Evolutionary conservation across 768 basidiomycete species (phyloP), one percentile per base, ranked within the genome.

Genomic region (Dacryopinax spathularia): DNA sequence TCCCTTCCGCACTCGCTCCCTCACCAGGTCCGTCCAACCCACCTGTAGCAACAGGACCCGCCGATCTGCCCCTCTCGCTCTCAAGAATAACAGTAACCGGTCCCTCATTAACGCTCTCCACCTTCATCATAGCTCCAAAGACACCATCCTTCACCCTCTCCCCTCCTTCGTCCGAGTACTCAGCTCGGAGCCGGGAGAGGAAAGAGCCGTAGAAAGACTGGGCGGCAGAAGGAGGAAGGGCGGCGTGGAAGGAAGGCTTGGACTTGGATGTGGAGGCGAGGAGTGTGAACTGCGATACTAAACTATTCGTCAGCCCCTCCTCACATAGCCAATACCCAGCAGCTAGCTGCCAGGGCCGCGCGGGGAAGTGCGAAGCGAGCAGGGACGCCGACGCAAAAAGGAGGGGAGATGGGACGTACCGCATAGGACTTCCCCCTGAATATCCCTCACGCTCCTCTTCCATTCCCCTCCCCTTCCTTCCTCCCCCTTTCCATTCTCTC

Each of bases 231-330:
- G 48, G 48, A 7, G 48, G 48, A 92, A 96, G 96, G 5, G 93
- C 89, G 20, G 81, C 82, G 74, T 94, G 93, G 69, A 97, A 97
- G 73, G 96, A 92, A 15, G 89, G 89, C 70, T 93, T 91, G 71
- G 79, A 88, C 29, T 96, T 96, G 61, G 80, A 78, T 18, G 91
- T 91, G 65, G 87, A 87, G 25, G 92, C 89, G 71, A 94, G 74
- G 29, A 99, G 79, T 1, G 94, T 93, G 73, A 96, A 95, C 69
- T 98, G 95, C 1, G 93, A 93, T 16, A 94, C 71, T 71, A 67
- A n/a, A n/a, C n/a, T n/a, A n/a, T n/a, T n/a, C n/a, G 62, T 10
- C 56, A 61, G 37, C 64, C 29, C 20, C 60, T 43, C 39, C 67
- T 66, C 2, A 41, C 34, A 3, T 65, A 31, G 39, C 22, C 20